Conservation (phyloP, 345 rosid species). For the Dipteronia sinensis region DNA sequence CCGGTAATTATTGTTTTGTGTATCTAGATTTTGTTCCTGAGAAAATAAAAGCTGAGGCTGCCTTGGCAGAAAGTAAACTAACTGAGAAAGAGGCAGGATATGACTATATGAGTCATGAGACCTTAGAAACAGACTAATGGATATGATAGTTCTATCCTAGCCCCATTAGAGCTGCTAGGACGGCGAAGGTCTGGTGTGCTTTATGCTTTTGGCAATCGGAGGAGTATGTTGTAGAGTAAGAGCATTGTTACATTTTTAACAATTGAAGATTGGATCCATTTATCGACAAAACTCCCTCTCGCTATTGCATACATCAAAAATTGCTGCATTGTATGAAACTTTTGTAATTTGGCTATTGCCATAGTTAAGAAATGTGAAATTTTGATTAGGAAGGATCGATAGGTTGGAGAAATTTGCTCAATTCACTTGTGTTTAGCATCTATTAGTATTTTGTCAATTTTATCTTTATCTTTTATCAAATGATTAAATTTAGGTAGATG, state of each 20-base stretch:
- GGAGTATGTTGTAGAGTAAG: neutral
- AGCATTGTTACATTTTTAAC: constrained; percentile 1
- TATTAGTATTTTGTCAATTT: neutral
- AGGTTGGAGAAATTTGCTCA: neutral
- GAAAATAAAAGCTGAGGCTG: constrained; percentile 66
- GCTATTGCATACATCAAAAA: neutral
- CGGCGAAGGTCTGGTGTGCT: too few relatives aligned
- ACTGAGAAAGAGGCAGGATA: constrained; percentile 35
- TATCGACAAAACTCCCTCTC: neutral
- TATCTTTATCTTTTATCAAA: neutral
- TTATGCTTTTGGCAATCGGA: neutral
- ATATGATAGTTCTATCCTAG: constrained; percentile 7
- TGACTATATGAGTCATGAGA: constrained; percentile 22
- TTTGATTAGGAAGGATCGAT: neutral
- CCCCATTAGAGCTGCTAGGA: too few relatives aligned
- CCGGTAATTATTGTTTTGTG: neutral
- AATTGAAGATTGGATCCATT: constrained; percentile 11
- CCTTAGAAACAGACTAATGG: neutral
- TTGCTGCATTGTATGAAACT: neutral
- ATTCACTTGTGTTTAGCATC: neutral
- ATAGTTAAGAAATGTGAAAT: neutral
- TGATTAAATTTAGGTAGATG: neutral
- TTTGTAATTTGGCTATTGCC: neutral
- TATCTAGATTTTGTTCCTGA: constrained; percentile 71
- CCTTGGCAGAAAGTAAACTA: constrained; percentile 47